Evolutionary conservation across 208 protist species (phyloP).

Genomic region (Trypanosoma brucei): DNA sequence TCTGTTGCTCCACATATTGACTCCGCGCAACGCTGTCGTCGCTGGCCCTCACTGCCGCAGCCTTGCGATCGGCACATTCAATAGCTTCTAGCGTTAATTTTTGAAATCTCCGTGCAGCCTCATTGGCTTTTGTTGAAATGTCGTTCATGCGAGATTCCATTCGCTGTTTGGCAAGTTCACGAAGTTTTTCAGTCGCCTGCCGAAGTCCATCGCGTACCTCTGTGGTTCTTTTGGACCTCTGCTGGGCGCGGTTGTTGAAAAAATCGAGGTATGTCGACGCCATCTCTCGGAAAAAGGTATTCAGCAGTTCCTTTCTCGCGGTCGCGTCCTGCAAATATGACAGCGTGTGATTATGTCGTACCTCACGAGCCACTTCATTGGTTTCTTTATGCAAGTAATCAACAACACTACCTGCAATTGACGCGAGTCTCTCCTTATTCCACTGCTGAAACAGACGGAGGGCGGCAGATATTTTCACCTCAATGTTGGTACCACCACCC

Average conservation of each 20-base stretch:
- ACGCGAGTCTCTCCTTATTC: conserved; percentile 29
- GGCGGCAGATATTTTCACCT: conserved; percentile 19
- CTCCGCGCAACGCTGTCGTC: conserved; percentile 30
- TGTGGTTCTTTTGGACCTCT: conserved; percentile 32
- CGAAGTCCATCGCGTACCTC: conserved; percentile 29
- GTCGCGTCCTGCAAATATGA: conserved; percentile 41
- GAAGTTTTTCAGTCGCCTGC: conserved; percentile 17
- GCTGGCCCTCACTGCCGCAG: conserved; percentile 23
- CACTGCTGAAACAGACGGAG: conserved; percentile 34
- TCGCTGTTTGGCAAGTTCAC: conserved; percentile 13
- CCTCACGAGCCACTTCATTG: conserved; percentile 33
- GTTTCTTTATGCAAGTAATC: conserved; percentile 52
- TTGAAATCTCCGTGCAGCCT: conserved; percentile 17
- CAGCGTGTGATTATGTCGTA: conserved; percentile 30
- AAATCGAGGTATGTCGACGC: conserved; percentile 40
- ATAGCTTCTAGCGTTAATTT: conserved; percentile 11
- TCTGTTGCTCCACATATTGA: conserved; percentile 35
- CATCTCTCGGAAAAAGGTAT: conserved; percentile 33
- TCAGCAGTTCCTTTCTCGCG: conserved; percentile 32
- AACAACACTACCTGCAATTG: conserved; percentile 38
- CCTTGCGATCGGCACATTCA: conserved; percentile 20
- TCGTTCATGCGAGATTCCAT: conserved; percentile 20
- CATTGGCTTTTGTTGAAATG: conserved; percentile 15
- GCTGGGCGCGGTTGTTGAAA: conserved; percentile 31
- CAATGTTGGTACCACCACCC: conserved; percentile 3